Conservation (phyloP, 2,329 filamentous ascomycete genomes). For the Septoria petroselini region DNA sequence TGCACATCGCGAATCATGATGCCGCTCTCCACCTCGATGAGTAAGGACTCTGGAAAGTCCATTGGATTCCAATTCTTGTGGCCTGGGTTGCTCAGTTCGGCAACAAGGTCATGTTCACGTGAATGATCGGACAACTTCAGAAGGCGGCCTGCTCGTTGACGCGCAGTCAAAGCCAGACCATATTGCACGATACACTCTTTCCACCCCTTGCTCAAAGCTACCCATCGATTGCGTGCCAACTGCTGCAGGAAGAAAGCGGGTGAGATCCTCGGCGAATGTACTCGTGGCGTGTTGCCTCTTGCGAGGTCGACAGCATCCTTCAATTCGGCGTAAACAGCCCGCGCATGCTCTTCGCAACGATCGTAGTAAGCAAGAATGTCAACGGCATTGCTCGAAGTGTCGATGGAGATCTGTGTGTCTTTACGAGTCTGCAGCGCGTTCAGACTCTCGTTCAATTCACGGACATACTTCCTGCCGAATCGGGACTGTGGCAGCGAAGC, state of each 20-base stretch:
- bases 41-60: conserved; percentile 59
- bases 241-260: conserved; percentile 8
- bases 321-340: background rate
- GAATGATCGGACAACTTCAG: conserved; percentile 20
- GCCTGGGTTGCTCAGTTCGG: conserved; percentile 49
- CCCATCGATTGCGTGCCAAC: conserved; percentile 8
- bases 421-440: conserved; percentile 1
- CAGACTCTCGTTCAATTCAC: conserved; percentile 13
- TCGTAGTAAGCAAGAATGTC: background rate
- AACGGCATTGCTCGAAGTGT: background rate
- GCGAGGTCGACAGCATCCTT: background rate
- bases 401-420: background rate
- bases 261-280: conserved; percentile 8
- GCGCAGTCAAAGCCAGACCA: conserved; percentile 44
- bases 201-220: conserved; percentile 7
- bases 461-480: conserved; percentile 11
- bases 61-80: conserved; percentile 58
- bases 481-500: no score
- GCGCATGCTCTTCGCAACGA: conserved; percentile 1
- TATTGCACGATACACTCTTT: conserved; percentile 42
- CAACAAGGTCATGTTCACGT: conserved; percentile 29
- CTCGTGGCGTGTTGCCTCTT: background rate
- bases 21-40: conserved; percentile 65
- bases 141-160: conserved; percentile 50
- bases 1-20: conserved; percentile 62